phyloP scores from a whole-genome alignment of 192 early-diverging fungal genomes.

The Chytriomyces sp. region DNA sequence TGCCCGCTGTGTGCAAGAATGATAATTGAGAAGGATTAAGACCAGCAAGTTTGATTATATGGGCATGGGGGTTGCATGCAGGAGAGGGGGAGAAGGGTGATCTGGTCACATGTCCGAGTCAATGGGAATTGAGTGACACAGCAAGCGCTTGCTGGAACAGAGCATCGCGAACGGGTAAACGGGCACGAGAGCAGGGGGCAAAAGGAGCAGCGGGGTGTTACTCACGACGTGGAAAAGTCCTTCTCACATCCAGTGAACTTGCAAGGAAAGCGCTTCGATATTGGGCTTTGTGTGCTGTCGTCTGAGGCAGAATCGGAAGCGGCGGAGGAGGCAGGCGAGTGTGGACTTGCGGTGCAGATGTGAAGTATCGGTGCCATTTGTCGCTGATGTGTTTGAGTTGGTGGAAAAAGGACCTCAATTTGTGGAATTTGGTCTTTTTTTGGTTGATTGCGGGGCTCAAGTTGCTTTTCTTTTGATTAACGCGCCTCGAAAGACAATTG shows the following conservation, averaged over 20 bases:
- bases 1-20: constrained; percentile 12
- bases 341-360: background rate
- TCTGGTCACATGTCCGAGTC: background rate
- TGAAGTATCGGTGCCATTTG: background rate
- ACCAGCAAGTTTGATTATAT: background rate
- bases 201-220: background rate
- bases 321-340: background rate
- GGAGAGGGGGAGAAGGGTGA: background rate
- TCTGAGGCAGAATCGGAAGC: background rate
- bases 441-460: background rate
- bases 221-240: constrained; percentile 13
- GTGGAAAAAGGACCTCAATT: background rate
- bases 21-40: background rate
- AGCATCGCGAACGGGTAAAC: background rate
- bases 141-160: background rate
- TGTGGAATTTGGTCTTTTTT: background rate
- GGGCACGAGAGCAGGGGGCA: background rate
- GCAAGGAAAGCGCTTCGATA: constrained; percentile 15
- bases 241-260: constrained; percentile 12
- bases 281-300: background rate
- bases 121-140: background rate
- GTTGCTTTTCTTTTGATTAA: no score
- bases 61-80: background rate
- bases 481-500: no score
- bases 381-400: background rate